Evolutionary conservation across 2,329 filamentous ascomycete genomes (phyloP), one percentile per base, ranked within the genome.

Genomic region (Aspergillus terreus): DNA sequence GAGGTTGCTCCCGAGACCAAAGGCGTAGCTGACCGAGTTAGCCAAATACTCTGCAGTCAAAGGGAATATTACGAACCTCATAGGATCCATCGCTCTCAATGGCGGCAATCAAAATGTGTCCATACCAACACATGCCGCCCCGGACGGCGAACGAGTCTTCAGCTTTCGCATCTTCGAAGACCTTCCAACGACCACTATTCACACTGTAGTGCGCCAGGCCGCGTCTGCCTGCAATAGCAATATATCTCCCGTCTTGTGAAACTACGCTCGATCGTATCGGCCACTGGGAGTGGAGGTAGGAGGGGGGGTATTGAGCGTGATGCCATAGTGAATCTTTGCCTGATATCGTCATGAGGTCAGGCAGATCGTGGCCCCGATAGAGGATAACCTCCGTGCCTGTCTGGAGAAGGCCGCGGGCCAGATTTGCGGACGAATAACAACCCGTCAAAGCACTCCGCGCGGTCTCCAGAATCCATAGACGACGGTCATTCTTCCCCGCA

Each of bases 101-200:
- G 4, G 92, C 91, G 36, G 91, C 92, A 50, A 97, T 89, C 15
- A 99, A 78, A 30, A 97, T 88, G 71, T 99, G 92, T 59, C 95
- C 91, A 67, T 95, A 92, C 94, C 94, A 99, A 68, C 92, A 97
- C 92, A 99, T 96, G 6, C 94, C 94, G 45, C 94, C 94, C 56
- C 92, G 81, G 12, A 99, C 90, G 21, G 90, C 84, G 66, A 99
- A 99, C 56, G 92, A 90, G 62, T 92, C 91, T 70, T 97, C 94
- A 64, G 86, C 82, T 27, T 81, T 83, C 23, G 85, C 81, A 62
- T 92, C 90, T 45, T 87, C 81, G 68, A 99, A 99, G 0, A 88
- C 95, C 68, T 95, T 96, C 94, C 94, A 99, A 52, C 94, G 82
- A 25, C 92, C 90, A 66, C 92, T 97, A 59, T 88, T 88, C 55